These are phyloP conservation scores for Exophiala mesophila DNA, from an alignment of 2,329 filamentous ascomycete genomes.

Conservation along the genomic window DNA sequence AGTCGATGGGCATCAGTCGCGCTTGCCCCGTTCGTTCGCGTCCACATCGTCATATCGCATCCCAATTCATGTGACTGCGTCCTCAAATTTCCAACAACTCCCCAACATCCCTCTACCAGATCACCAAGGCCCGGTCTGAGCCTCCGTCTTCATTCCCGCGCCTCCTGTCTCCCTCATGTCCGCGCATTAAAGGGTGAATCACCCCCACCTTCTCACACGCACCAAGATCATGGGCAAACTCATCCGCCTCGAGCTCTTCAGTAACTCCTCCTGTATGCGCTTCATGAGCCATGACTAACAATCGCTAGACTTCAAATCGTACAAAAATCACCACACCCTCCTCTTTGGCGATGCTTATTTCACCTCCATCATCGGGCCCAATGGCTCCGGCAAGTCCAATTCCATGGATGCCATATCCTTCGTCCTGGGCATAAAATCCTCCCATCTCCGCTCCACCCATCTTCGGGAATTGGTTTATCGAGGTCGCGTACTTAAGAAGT, in stretches of 20 bases:
- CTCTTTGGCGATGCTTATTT: conserved; percentile 98
- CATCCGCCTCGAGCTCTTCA: conserved; percentile 88
- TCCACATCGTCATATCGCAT: too few relatives aligned
- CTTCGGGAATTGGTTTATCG: conserved; percentile 94
- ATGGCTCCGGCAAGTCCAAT: conserved; percentile 99
- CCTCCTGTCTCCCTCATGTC: too few relatives aligned
- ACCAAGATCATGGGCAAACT: conserved; percentile 89
- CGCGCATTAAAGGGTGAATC: conserved; percentile 5
- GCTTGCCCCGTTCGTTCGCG: too few relatives aligned
- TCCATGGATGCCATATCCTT: conserved; percentile 99
- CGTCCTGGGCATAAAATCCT: conserved; percentile 96
- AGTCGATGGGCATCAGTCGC: too few relatives aligned
- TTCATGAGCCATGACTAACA: too few relatives aligned
- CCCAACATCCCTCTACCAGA: too few relatives aligned
- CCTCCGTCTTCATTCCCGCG: too few relatives aligned
- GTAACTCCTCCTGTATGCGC: too few relatives aligned
- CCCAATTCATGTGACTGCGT: too few relatives aligned
- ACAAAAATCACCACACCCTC: conserved; percentile 91
- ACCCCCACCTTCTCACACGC: conserved; percentile 6
- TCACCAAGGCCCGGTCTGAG: too few relatives aligned
- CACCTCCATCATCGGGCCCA: conserved; percentile 97
- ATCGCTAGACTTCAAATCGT: conserved; percentile 89
- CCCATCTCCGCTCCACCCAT: conserved; percentile 90
- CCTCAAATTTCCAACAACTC: too few relatives aligned
- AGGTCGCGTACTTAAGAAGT: conserved; percentile 84